Conservation (phyloP, 2,329 filamentous ascomycete species). For the Colletotrichum sp. region DNA sequence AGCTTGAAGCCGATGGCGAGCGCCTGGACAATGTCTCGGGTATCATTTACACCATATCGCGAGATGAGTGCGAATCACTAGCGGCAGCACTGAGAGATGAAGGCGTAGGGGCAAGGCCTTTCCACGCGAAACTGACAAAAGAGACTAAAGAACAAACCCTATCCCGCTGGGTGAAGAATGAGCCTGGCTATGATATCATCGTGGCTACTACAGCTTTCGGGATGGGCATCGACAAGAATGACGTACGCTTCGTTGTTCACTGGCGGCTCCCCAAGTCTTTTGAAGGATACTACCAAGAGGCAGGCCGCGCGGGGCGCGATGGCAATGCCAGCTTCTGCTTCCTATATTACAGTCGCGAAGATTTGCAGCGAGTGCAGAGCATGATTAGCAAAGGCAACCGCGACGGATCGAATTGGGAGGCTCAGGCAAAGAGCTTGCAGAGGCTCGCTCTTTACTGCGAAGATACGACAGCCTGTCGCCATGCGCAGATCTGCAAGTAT, state of each 20-base stretch:
- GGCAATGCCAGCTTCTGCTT: constrained; percentile 87
- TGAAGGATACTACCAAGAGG: constrained; percentile 96
- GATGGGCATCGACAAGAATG: constrained; percentile 97
- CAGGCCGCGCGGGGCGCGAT: constrained; percentile 87
- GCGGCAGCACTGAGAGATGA: constrained; percentile 69
- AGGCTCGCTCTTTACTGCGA: constrained; percentile 84
- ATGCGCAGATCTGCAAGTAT: constrained; percentile 76
- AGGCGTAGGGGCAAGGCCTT: constrained; percentile 75
- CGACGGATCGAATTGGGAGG: constrained; percentile 46
- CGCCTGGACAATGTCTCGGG: constrained; percentile 71
- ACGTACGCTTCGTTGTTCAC: constrained; percentile 93
- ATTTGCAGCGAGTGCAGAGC: constrained; percentile 74
- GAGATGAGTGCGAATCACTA: constrained; percentile 76
- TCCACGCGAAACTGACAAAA: constrained; percentile 73
- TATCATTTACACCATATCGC: constrained; percentile 80
- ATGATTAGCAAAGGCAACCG: constrained; percentile 56
- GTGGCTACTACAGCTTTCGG: constrained; percentile 96
- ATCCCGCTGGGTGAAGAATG: constrained; percentile 73
- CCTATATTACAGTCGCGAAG: constrained; percentile 88
- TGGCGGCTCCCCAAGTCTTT: constrained; percentile 95
- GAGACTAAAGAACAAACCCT: constrained; percentile 75
- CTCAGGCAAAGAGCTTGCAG: constrained; percentile 67
- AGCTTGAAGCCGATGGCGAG: constrained; percentile 60
- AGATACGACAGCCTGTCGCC: constrained; percentile 73
- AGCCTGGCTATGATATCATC: constrained; percentile 84